Percentiles rank a stretch among this genome's conserved stretches.
Conservation (phyloP, 208 protist genomes). For the Wallacemonas collosoma region DNA sequence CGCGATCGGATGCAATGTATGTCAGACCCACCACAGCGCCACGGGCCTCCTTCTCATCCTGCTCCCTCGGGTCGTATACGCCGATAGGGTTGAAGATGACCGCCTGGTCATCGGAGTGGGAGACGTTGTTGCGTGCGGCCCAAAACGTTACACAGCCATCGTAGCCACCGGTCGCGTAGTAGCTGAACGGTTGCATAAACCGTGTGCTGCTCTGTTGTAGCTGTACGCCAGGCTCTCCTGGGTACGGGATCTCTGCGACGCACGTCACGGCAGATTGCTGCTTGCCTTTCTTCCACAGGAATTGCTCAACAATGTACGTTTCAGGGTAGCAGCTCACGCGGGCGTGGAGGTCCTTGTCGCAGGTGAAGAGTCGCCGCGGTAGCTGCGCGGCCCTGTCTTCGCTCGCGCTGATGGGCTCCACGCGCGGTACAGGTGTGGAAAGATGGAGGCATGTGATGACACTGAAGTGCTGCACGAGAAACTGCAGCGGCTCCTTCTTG, state of each 20-base stretch:
- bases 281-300: constrained; percentile 58
- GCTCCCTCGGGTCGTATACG: constrained; percentile 27
- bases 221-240: constrained; percentile 22
- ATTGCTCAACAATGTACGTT: constrained; percentile 82
- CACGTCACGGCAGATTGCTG: constrained; percentile 67
- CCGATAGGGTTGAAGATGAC: constrained; percentile 41
- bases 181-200: constrained; percentile 39
- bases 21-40: constrained; percentile 62
- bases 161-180: constrained; percentile 67
- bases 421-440: constrained; percentile 50
- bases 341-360: constrained; percentile 80
- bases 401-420: constrained; percentile 27
- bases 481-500: constrained; percentile 31
- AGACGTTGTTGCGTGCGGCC: constrained; percentile 65
- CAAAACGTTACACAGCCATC: constrained; percentile 73
- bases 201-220: constrained; percentile 13
- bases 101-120: constrained; percentile 22
- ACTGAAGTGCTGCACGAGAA: constrained; percentile 90
- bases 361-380: constrained; percentile 75
- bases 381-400: constrained; percentile 31
- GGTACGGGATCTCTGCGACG: constrained; percentile 63
- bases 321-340: constrained; percentile 84
- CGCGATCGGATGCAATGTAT: constrained; percentile 32
- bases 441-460: constrained; percentile 69
- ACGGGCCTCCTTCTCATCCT: background rate